Percentiles rank a stretch among this genome's conserved stretches.
Conservation (phyloP, 2,329 filamentous ascomycete species). For the Xylaria sp. region DNA sequence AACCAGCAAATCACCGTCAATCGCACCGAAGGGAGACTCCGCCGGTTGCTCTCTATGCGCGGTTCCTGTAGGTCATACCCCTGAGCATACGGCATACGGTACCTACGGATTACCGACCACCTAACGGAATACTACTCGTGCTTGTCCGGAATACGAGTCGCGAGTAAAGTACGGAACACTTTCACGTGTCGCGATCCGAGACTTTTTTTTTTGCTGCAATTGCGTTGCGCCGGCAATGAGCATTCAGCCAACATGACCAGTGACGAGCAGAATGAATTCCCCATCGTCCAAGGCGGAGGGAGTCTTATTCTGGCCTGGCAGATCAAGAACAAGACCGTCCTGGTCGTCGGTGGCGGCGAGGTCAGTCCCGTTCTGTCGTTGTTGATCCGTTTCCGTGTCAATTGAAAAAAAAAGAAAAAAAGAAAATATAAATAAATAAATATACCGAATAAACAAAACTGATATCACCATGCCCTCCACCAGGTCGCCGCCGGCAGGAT, state of each 20-base stretch:
- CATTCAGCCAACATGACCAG: slow-evolving; percentile 12
- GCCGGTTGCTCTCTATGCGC: too few species aligned
- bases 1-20: too few species aligned
- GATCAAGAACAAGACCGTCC: slow-evolving; percentile 76
- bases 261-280: slow-evolving; percentile 47
- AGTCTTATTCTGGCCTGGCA: slow-evolving; percentile 96
- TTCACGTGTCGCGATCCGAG: neutral
- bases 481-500: slow-evolving; percentile 95
- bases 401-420: neutral
- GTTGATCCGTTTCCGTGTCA: neutral
- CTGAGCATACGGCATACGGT: too few species aligned
- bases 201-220: too few species aligned
- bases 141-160: too few species aligned
- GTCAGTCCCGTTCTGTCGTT: slow-evolving; percentile 44
- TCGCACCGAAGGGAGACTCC: too few species aligned
- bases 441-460: neutral
- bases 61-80: too few species aligned
- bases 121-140: too few species aligned
- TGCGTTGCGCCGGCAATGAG: neutral
- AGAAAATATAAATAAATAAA: neutral
- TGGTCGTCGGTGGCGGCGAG: slow-evolving; percentile 95
- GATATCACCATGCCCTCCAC: slow-evolving; percentile 6
- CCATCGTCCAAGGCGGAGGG: slow-evolving; percentile 79
- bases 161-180: neutral
- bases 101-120: too few species aligned